Evolutionary conservation across 345 rosid species (phyloP), one percentile per base, ranked within the genome.

Genomic region (Salix viminalis): DNA sequence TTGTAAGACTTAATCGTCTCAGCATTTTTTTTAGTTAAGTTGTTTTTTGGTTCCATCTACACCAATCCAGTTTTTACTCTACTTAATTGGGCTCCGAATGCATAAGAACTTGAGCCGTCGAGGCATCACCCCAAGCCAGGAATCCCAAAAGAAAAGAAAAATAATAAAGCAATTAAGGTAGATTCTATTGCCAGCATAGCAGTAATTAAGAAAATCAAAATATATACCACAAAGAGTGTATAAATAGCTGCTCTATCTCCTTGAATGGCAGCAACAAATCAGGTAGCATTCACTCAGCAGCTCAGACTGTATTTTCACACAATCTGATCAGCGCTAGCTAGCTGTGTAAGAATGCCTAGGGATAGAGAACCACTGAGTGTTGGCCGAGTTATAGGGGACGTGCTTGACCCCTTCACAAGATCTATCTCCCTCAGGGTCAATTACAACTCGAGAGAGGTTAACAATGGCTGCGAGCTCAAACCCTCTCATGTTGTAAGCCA

Each of bases 341-440:
- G 4, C 34, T 58, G 15, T 4, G 21, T 2, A 15, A 39, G 1
- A 37, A 90, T 87, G 94, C 75, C 86, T 4, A 80, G 91, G 79
- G 87, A 87, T 4, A 84, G 91, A 80, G 92, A 91, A 32, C 91
- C 91, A 4, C 85, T 91, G 4, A 87, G 80, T 11, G 89, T 91
- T 26, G 95, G 92, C 28, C 73, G 95, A 15, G 92, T 91, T 7
- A 77, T 91, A 23, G 95, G 95, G 23, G 95, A 91, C 75, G 89
- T 91, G 34, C 64, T 91, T 75, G 91, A 91, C 42, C 87, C 90
- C 14, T 91, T 89, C 64, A 77, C 81, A 7, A 78, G 80, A 79
- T 87, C 91, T 6, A 74, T 88, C 36, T 21, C 91, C 18, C 79
- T 91, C 21, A 85, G 81, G 67, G 85, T 81, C 28, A 56, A 23